These are phyloP conservation scores for Cladorrhinum samala DNA, from an alignment of 495 filamentous ascomycete genomes.

Conservation along the genomic window DNA sequence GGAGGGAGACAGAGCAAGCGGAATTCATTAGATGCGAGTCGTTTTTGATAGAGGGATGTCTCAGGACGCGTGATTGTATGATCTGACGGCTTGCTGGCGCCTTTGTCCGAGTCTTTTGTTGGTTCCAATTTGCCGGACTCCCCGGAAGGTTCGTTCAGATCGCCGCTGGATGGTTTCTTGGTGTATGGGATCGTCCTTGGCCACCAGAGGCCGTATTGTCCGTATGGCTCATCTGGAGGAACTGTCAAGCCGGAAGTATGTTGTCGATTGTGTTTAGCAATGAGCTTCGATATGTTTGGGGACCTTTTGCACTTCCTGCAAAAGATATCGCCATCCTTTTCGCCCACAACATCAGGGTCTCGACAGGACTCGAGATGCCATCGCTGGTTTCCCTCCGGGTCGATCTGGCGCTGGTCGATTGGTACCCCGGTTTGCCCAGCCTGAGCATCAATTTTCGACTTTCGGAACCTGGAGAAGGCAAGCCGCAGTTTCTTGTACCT, in stretches of 20 bases:
- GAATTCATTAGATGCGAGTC: slow-evolving; percentile 1
- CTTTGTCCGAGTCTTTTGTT: background rate
- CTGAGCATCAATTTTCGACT: too few species aligned
- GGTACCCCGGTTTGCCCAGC: too few species aligned
- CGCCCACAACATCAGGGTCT: background rate
- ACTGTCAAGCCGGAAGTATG: background rate
- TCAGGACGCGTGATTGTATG: background rate
- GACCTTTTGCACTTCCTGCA: background rate
- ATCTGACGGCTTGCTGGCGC: background rate
- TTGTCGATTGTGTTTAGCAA: background rate
- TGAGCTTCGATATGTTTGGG: background rate
- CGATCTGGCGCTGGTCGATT: background rate
- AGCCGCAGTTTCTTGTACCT: too few species aligned
- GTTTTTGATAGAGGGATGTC: background rate
- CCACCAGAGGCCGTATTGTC: background rate
- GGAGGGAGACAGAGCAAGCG: slow-evolving; percentile 6
- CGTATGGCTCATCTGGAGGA: slow-evolving; percentile 1
- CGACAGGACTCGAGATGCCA: background rate
- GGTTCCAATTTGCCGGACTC: background rate
- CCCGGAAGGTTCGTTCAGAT: background rate
- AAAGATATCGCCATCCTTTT: background rate
- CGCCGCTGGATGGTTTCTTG: background rate
- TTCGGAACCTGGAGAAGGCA: too few species aligned
- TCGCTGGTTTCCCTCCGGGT: background rate
- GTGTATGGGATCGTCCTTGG: background rate